Evolutionary conservation across 169 alveolate species (phyloP), one percentile per base, ranked within the genome.

Genomic region (Plasmodium adleri): DNA sequence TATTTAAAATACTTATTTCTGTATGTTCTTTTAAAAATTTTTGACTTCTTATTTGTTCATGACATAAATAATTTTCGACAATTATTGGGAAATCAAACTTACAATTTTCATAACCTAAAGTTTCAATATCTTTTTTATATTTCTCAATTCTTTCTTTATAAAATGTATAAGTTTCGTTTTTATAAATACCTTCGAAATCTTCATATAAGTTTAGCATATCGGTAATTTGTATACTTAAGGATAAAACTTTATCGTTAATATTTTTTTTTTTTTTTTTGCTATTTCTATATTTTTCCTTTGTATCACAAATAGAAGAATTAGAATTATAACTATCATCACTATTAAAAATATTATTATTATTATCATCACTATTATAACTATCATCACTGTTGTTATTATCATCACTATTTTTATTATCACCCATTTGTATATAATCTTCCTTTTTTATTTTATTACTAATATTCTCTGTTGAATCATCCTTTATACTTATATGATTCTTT

Each of bases 21-120:
- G 90, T 80, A 54, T 58, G 59, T 54, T 66, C 80, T 67, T 68
- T 80, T 62, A 80, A 67, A 58, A 80, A 80, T 67, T 68, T 80
- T 20, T 62, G 66, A 56, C 90, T 63, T 56, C 90, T 60, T 58
- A 80, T 68, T 68, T 80, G 83, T 68, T 80, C 90, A 60, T 80
- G 90, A 72, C 85, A 80, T 49, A 80, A 63, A 49, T 24, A 68
- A 56, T 80, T 80, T 58, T 80, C 90, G 12, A 80, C 45, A 56
- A 54, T 63, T 24, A n/a, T 60, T 45, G 90, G 90, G 3, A 80
- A 72, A 72, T 67, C 68, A 68, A 60, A 62, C 13, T 13, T 45
- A 1, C 45, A 15, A n/a, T 54, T 39, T 13, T 20, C 62, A 24
- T 67, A 22, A 17, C 28, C 39, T 22, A 5, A 20, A 6, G 26